Evolutionary conservation across 257 asterid genomes (phyloP).

Genomic region (Thymus mandschuricus): DNA sequence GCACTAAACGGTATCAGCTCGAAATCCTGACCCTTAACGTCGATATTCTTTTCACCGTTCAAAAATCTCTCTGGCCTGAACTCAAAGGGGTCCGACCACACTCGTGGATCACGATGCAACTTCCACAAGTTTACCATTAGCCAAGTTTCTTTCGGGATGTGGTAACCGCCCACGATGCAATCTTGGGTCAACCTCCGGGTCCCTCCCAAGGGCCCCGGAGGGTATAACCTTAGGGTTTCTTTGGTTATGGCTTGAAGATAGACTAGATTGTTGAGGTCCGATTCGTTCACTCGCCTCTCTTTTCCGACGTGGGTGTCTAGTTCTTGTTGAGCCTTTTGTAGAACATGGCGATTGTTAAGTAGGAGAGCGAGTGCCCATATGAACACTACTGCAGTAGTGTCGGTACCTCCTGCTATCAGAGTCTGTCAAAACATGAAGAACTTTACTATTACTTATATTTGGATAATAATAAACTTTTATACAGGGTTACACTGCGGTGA

Average conservation of each 20-base stretch:
- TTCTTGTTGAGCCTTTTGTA: slow-evolving; percentile 10
- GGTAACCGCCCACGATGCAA: slow-evolving; percentile 9
- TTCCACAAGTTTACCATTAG: slow-evolving; percentile 12
- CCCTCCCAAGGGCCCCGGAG: slow-evolving; percentile 12
- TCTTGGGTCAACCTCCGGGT: neutral
- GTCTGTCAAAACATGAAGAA: neutral
- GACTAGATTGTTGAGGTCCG: neutral
- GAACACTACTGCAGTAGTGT: neutral
- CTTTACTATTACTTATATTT: too few species aligned
- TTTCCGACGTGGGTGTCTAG: slow-evolving; percentile 5
- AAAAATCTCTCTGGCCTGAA: slow-evolving; percentile 14
- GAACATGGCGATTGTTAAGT: neutral
- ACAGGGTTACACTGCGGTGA: too few species aligned
- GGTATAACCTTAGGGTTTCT: neutral
- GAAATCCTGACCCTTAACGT: slow-evolving; percentile 16
- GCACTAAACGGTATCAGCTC: slow-evolving; percentile 20
- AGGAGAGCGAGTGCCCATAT: slow-evolving; percentile 7
- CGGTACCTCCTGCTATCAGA: neutral
- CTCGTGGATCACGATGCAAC: slow-evolving; percentile 20
- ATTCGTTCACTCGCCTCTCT: neutral
- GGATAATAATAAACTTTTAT: too few species aligned
- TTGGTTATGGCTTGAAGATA: slow-evolving; percentile 11
- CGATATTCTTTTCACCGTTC: neutral
- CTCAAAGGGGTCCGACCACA: slow-evolving; percentile 4
- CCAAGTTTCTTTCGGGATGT: slow-evolving; percentile 1